Percentiles rank a stretch among this genome's conserved stretches.
Evolutionary conservation across 148 eudicot species (phyloP).

Genomic region (Cornus suecica): DNA sequence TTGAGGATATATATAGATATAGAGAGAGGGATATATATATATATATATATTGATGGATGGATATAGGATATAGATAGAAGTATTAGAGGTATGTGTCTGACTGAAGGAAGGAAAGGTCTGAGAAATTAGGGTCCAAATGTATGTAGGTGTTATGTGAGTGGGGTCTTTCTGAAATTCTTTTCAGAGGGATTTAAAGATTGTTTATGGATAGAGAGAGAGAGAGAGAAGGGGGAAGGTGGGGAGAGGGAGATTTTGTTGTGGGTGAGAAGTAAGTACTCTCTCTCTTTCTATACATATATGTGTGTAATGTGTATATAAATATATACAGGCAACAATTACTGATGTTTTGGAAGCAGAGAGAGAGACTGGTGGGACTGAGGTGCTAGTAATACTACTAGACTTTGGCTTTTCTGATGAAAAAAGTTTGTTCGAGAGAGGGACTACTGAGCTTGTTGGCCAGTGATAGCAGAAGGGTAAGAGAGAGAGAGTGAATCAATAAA

Average conservation of each 20-base stretch:
- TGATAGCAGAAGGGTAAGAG: conserved; percentile 16
- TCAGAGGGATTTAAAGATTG: too few species aligned
- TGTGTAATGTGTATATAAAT: too few species aligned
- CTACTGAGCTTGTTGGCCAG: conserved; percentile 19
- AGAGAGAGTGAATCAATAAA: conserved; percentile 9
- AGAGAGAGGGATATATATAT: background rate
- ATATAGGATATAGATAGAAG: too few species aligned
- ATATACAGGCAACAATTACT: too few species aligned
- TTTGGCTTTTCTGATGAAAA: conserved; percentile 29
- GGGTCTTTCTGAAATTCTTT: conserved; percentile 45
- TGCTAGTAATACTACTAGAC: conserved; percentile 14
- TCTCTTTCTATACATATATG: background rate
- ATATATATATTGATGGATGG: background rate
- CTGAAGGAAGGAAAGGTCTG: background rate
- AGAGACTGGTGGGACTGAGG: conserved; percentile 14
- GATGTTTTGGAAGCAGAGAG: background rate
- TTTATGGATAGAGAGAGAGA: conserved; percentile 16
- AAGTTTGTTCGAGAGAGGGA: conserved; percentile 18
- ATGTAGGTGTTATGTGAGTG: conserved; percentile 19
- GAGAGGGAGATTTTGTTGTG: conserved; percentile 5
- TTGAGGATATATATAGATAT: conserved; percentile 14
- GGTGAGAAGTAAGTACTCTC: conserved; percentile 6
- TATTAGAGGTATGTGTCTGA: too few species aligned
- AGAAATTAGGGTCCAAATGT: background rate
- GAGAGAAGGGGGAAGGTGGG: background rate